Conservation (phyloP, 768 basidiomycete genomes). For the Suillus tomentosus region DNA sequence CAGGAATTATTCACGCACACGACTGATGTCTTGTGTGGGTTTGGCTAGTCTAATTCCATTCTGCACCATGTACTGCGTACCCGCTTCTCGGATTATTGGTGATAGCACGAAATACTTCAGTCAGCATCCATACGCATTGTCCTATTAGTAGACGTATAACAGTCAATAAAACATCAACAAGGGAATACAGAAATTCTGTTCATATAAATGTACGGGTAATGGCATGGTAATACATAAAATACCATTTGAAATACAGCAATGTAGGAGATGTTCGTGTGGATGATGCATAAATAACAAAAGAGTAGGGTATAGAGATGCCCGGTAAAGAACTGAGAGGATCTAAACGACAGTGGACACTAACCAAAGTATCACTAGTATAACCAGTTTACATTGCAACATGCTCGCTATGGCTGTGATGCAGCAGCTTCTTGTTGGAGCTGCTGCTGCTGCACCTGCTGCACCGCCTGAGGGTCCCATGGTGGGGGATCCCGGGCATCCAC, state of each 20-base stretch:
- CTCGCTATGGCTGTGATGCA: neutral
- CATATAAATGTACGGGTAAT: neutral
- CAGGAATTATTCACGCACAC: neutral
- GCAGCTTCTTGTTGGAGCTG: slow-evolving; percentile 18
- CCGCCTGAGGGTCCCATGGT: slow-evolving; percentile 62
- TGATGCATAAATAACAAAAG: neutral
- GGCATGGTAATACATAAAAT: slow-evolving; percentile 6
- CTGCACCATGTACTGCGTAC: neutral
- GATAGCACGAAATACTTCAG: neutral
- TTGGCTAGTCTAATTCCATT: neutral
- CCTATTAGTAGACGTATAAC: slow-evolving; percentile 3
- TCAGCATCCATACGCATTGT: neutral
- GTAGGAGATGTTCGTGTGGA: neutral
- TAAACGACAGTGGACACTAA: neutral
- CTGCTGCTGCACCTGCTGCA: slow-evolving; percentile 31
- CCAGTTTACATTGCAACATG: neutral
- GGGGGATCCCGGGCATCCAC: slow-evolving; percentile 71
- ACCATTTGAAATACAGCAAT: slow-evolving; percentile 6
- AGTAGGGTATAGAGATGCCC: slow-evolving; percentile 5
- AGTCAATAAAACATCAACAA: neutral
- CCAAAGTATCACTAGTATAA: neutral
- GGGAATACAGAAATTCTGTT: neutral
- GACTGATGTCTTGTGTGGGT: neutral
- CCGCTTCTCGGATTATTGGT: neutral
- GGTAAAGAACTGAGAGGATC: neutral